Evolutionary conservation across 305 asterid species (phyloP).

Genomic region (Fraxinus velutina): DNA sequence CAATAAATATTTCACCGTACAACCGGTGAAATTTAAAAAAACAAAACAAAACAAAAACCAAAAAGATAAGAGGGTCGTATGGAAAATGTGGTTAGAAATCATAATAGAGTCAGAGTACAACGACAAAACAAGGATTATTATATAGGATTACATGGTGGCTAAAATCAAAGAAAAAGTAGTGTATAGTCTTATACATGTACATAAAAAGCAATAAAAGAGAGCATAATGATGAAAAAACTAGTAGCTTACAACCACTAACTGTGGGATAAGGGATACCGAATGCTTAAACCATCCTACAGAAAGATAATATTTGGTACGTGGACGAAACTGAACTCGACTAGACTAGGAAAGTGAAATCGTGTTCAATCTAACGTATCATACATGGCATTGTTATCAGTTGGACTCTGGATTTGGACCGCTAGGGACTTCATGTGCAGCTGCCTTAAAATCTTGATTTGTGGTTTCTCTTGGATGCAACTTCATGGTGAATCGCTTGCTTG

Average conservation of each 20-base stretch:
- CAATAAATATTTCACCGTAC: no score
- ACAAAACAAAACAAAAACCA: no score
- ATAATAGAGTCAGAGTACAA: not conserved
- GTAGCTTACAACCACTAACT: not conserved
- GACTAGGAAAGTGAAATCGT: not conserved
- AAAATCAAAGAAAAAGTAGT: not conserved
- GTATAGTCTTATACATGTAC: not conserved
- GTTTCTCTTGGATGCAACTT: conserved; percentile 14
- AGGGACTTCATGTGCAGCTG: conserved; percentile 77
- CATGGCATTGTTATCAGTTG: conserved; percentile 34
- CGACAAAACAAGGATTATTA: not conserved
- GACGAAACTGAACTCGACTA: not conserved
- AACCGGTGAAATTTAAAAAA: no score
- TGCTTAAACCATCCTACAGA: not conserved
- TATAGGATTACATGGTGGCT: not conserved
- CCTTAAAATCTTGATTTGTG: conserved; percentile 31
- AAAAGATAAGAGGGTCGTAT: not conserved
- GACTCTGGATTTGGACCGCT: conserved; percentile 90
- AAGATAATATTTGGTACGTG: not conserved
- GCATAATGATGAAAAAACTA: not conserved
- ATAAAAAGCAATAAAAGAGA: not conserved
- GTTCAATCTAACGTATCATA: not conserved
- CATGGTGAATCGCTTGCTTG: conserved; percentile 24
- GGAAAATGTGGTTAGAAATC: not conserved
- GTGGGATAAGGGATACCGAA: not conserved